Evolutionary conservation across 345 rosid species (phyloP).

Genomic region (Isatis tinctoria): DNA sequence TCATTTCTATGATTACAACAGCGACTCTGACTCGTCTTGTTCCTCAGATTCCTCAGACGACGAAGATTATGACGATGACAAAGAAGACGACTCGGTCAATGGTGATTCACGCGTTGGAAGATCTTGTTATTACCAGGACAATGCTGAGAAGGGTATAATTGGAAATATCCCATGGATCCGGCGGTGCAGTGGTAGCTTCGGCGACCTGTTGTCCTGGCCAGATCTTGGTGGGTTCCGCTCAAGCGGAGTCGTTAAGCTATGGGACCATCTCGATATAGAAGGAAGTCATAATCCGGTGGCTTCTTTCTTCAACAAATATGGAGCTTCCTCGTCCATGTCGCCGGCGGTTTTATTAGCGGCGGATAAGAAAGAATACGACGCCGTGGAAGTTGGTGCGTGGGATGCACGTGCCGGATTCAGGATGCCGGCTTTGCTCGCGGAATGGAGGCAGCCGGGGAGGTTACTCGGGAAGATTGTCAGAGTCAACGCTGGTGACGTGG

Average conservation of each 20-base stretch:
- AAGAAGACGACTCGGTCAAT: constrained; percentile 27
- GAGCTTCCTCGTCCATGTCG: constrained; percentile 32
- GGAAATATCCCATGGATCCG: constrained; percentile 23
- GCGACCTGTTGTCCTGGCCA: constrained; percentile 31
- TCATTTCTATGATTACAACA: constrained; percentile 22
- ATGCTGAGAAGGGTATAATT: neutral
- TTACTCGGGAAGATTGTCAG: constrained; percentile 32
- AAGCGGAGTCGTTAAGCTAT: constrained; percentile 29
- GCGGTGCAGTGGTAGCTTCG: constrained; percentile 42
- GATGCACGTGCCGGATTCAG: constrained; percentile 47
- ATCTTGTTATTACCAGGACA: constrained; percentile 3
- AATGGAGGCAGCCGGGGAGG: constrained; percentile 44
- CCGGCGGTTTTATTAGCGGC: constrained; percentile 44
- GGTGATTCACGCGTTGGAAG: constrained; percentile 41
- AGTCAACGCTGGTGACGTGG: constrained; percentile 31
- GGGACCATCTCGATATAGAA: constrained; percentile 34
- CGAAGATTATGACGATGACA: constrained; percentile 25
- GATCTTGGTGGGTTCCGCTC: constrained; percentile 12
- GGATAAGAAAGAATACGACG: constrained; percentile 24
- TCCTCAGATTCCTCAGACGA: constrained; percentile 35
- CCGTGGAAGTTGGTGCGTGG: constrained; percentile 46
- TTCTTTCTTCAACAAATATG: constrained; percentile 26
- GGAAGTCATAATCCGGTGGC: constrained; percentile 38
- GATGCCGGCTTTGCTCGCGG: constrained; percentile 53
- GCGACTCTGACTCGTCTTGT: constrained; percentile 38